Percentiles rank a stretch among this genome's conserved stretches.
These are phyloP conservation scores for Grigorovia jiainica DNA, from an alignment of 805 yeast genomes.

Conservation along the genomic window DNA sequence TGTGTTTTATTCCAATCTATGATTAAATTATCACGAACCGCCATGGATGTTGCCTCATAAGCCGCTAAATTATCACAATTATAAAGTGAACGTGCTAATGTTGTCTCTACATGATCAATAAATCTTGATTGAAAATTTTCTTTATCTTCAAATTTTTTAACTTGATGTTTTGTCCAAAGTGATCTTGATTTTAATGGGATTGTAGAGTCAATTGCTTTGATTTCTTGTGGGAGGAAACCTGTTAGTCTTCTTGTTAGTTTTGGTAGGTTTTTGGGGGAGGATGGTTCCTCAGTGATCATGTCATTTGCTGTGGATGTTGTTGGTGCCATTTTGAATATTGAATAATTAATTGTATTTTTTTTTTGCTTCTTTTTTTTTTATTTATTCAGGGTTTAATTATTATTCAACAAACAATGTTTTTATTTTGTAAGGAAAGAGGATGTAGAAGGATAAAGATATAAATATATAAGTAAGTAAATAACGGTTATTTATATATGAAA, in stretches of 20 bases:
- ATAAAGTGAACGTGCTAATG: conserved; percentile 83
- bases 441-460: no score
- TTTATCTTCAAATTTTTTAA: conserved; percentile 37
- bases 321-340: not conserved
- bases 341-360: not conserved
- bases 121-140: conserved; percentile 59
- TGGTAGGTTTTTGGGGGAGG: conserved; percentile 28
- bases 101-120: conserved; percentile 81
- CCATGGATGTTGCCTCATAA: conserved; percentile 75
- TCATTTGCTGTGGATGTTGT: conserved; percentile 15
- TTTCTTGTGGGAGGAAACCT: conserved; percentile 86
- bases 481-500: no score
- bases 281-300: conserved; percentile 23
- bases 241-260: conserved; percentile 67
- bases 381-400: not conserved
- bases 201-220: conserved; percentile 67
- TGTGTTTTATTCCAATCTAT: conserved; percentile 91
- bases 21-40: conserved; percentile 70
- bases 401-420: no score
- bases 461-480: no score
- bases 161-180: conserved; percentile 65
- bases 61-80: conserved; percentile 91
- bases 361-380: not conserved
- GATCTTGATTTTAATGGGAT: conserved; percentile 74
- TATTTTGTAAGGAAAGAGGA: no score